phyloP scores from a whole-genome alignment of 345 rosid species.

The Acer campestre region DNA sequence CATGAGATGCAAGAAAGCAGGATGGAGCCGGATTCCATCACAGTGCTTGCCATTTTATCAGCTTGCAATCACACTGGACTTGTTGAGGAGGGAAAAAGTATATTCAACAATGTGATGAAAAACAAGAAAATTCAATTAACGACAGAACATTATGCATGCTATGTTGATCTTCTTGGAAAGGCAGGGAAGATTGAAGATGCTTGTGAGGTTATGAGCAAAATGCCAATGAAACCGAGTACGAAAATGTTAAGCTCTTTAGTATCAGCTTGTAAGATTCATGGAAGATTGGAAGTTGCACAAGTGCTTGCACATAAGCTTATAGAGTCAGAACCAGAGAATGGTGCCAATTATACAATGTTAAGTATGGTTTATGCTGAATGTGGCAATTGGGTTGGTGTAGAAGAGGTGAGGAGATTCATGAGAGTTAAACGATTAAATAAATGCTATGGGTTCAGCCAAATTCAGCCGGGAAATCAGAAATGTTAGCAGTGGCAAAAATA shows the following conservation, averaged over 20 bases:
- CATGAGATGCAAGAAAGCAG: slow-evolving; percentile 40
- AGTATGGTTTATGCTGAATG: slow-evolving; percentile 50
- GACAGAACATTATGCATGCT: slow-evolving; percentile 56
- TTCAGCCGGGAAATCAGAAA: slow-evolving; percentile 20
- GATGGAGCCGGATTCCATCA: slow-evolving; percentile 39
- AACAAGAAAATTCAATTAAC: slow-evolving; percentile 30
- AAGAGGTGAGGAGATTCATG: slow-evolving; percentile 55
- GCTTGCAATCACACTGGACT: slow-evolving; percentile 63
- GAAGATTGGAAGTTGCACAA: slow-evolving; percentile 42
- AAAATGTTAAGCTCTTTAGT: slow-evolving; percentile 55
- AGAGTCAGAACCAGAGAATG: slow-evolving; percentile 47
- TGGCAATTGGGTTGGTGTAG: slow-evolving; percentile 45
- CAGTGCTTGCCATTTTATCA: slow-evolving; percentile 52
- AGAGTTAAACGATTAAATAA: slow-evolving; percentile 38
- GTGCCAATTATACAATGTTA: slow-evolving; percentile 50
- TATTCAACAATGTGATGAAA: slow-evolving; percentile 35
- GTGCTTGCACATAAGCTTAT: slow-evolving; percentile 37
- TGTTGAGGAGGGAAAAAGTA: slow-evolving; percentile 42
- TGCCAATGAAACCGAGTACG: slow-evolving; percentile 54
- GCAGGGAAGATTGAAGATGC: slow-evolving; percentile 55
- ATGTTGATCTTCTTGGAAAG: slow-evolving; percentile 60
- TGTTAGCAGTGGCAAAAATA: too few species aligned
- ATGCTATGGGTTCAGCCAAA: slow-evolving; percentile 45
- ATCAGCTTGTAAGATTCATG: slow-evolving; percentile 53
- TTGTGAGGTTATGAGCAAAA: slow-evolving; percentile 34